Evolutionary conservation across 495 filamentous ascomycete species (phyloP).

Genomic region (Cercophora newfieldiana): DNA sequence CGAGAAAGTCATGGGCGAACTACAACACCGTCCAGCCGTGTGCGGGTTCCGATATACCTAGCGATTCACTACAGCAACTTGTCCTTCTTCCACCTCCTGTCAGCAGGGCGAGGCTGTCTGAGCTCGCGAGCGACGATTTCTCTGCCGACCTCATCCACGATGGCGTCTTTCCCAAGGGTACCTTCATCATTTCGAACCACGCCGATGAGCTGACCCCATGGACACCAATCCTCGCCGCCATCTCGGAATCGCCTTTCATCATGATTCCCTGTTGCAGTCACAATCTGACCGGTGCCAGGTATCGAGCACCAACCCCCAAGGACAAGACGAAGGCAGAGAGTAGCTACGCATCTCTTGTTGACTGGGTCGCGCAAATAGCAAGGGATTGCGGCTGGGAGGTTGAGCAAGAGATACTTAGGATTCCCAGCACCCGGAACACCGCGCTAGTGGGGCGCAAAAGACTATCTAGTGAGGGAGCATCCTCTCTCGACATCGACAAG

Average conservation of each 20-base stretch:
- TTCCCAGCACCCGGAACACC: constrained; percentile 87
- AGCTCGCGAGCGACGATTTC: constrained; percentile 25
- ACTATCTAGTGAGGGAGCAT: constrained; percentile 18
- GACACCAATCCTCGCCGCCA: constrained; percentile 84
- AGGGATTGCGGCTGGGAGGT: constrained; percentile 69
- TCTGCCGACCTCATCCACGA: constrained; percentile 55
- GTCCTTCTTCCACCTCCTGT: constrained; percentile 69
- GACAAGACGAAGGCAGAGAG: constrained; percentile 50
- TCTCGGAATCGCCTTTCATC: constrained; percentile 77
- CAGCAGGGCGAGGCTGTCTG: constrained; percentile 19
- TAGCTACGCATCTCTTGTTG: constrained; percentile 72
- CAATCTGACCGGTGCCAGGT: constrained; percentile 70
- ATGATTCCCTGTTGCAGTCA: constrained; percentile 95
- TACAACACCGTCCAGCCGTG: constrained; percentile 48
- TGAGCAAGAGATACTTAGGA: constrained; percentile 77
- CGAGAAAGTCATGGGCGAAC: constrained; percentile 76
- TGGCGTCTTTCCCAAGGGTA: constrained; percentile 70
- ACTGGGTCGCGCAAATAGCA: constrained; percentile 67
- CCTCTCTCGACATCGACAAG: constrained; percentile 34
- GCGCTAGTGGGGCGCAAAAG: constrained; percentile 66
- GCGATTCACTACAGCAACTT: constrained; percentile 60
- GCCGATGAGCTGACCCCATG: constrained; percentile 94
- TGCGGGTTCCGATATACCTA: constrained; percentile 30
- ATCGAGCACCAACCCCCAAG: constrained; percentile 65
- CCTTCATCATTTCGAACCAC: constrained; percentile 95